Base-by-base conservation (phyloP, 371 early-diverging fungal species). In the Capillidium heterosporum region DNA sequence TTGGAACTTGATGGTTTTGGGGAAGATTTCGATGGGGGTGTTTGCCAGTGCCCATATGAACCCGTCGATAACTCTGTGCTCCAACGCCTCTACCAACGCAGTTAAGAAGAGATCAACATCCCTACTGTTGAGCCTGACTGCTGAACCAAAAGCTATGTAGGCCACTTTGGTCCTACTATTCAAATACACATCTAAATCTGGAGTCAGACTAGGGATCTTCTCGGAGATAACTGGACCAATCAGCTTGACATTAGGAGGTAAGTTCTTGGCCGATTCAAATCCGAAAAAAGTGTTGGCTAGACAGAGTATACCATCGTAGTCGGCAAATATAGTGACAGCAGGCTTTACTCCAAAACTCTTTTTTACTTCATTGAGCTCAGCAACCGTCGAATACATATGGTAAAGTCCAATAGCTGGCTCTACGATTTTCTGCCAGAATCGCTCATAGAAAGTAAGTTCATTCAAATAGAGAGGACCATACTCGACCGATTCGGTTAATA, bases 231-330 rank as follows among this genome's bases (percentile, higher is more conserved):
- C 8, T 7, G 53, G 53, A 11, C 53, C 53, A 11, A 53, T 17
- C 24, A 35, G 10, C 24, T 17, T 29, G 13, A 53, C 21, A n/a
- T 35, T 53, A 11, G 53, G 32, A 3, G 53, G 53, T 15, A 53
- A 7, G n/a, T 31, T 21, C n/a, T 17, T 29, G 35, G 53, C 35
- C 2, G 35, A 39, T 29, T 53, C 53, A 53, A 53, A 53, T 5
- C 53, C 53, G 13, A 53, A 13, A 53, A 53, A 53, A 13, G 53
- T 48, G 23, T 48, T 48, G 5, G 49, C 49, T 15, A 48, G 7
- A 24, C 28, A 11, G 2, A 48, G n/a, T 4, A 13, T 19, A n/a
- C n/a, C 15, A 21, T 44, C 23, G 5, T 4, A 44, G 23, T 44
- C n/a, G 3, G 19, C n/a, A 10, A 19, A 44, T 10, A n/a, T 4